Evolutionary conservation across 1,284 basidiomycete species (phyloP), one percentile per base, ranked within the genome.

Genomic region (Paramarasmius palmivorus): DNA sequence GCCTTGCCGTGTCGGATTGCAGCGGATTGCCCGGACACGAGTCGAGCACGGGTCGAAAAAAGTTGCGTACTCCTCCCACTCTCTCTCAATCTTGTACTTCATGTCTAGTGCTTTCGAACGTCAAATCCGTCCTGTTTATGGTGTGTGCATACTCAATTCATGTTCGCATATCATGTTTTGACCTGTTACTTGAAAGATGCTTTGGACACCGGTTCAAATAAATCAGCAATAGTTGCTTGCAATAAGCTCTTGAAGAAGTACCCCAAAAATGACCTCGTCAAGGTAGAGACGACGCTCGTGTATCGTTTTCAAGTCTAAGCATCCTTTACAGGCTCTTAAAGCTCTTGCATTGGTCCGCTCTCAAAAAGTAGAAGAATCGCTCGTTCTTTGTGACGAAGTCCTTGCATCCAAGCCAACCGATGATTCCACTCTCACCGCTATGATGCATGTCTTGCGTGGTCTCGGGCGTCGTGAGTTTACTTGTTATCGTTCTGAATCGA

Each of bases 181-280:
- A 34, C 53, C 62, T 19, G 59, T 36, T 50, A 46, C 50, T 50
- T 57, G 4, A 61, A 93, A 32, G 92, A 93, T 77, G 85, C 91
- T 38, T 75, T 94, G 58, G 92, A 93, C 72, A 87, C 83, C 39
- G 83, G 84, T 49, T 90, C 90, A n/a, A 87, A 86, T 73, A 93
- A 93, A 73, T 84, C 87, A 32, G 91, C 90, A 19, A 79, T 93
- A 50, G 81, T 90, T 41, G 76, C 83, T n/a, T 90, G 88, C 72
- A 92, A 91, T 68, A 92, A 93, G 68, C 67, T 92, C 23, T 77
- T 93, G 59, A 93, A 92, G 69, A 90, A 90, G 69, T 79, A 89
- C 58, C 87, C 89, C 17, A 82, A 79, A 63, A 86, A 83, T 66
- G 75, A 80, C 45, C 73, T 91, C n/a, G 71, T 89, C 62, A 90